Percentiles rank a stretch among this genome's conserved stretches.
phyloP scores from a whole-genome alignment of 2,329 filamentous ascomycete genomes.

The Cercospora sojina region DNA sequence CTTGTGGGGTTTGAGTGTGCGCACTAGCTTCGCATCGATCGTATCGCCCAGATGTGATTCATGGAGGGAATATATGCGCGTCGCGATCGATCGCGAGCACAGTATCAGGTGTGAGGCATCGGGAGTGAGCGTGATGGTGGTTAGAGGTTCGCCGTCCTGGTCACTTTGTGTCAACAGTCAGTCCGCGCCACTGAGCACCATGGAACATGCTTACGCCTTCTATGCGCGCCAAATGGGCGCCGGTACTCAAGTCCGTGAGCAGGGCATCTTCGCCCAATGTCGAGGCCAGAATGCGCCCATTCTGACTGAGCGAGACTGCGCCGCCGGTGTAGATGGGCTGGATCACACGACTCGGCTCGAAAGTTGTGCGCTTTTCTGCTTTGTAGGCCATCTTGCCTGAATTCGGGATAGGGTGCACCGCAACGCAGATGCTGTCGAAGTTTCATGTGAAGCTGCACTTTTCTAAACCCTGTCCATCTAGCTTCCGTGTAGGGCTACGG shows the following conservation, averaged over 20 bases:
- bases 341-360: constrained; percentile 77
- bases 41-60: constrained; percentile 56
- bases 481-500: background rate
- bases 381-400: constrained; percentile 52
- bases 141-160: constrained; percentile 67
- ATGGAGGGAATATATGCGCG: constrained; percentile 82
- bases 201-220: constrained; percentile 67
- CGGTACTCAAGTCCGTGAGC: constrained; percentile 79
- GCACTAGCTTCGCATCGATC: constrained; percentile 66
- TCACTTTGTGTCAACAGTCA: constrained; percentile 42
- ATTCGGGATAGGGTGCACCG: background rate
- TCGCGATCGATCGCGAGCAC: constrained; percentile 92
- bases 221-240: constrained; percentile 76
- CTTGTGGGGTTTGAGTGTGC: constrained; percentile 83
- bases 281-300: constrained; percentile 79
- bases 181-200: constrained; percentile 25
- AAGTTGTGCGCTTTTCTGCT: constrained; percentile 74
- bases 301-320: constrained; percentile 76
- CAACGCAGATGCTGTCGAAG: background rate
- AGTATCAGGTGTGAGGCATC: constrained; percentile 83
- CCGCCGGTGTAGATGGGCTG: constrained; percentile 94
- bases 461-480: constrained; percentile 10
- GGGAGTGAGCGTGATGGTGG: constrained; percentile 77
- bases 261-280: constrained; percentile 90
- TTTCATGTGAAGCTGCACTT: constrained; percentile 21